Evolutionary conservation across 176 grass and related monocot genomes (phyloP), one percentile per base, ranked within the genome.

Genomic region (Eremochloa ophiuroides): DNA sequence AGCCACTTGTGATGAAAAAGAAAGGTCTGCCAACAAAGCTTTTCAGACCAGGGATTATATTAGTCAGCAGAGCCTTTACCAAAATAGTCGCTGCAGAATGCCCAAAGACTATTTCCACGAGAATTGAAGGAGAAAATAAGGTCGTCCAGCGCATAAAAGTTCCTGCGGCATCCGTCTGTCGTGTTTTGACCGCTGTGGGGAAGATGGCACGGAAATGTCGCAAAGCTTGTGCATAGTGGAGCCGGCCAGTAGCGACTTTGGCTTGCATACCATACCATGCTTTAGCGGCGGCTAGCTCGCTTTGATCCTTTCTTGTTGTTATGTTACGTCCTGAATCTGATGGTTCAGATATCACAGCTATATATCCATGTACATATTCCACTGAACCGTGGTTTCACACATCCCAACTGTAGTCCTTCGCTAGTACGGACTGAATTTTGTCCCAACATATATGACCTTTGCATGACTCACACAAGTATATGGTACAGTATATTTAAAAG

Each of bases 141-240:
- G 41, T 29, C 62, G 41, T 29, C 62, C 62, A 27, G 51, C 4
- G 50, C 69, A 42, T 10, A 84, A 84, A 84, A 75, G 76, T 62
- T 84, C 33, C 31, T 84, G 76, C 76, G 62, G 76, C 75, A 13
- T 43, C 80, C 23, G 29, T 55, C 74, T 34, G 37, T 26, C 34
- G 47, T 85, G 47, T 85, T 75, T 63, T 85, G 82, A 85, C 76
- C 23, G 42, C 69, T 38, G 50, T 47, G 25, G 64, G 63, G 66
- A 77, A 60, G 23, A 34, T 3, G 22, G 8, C 65, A 44, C 26
- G 2, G 65, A 75, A 84, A 60, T 47, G 75, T 84, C 86, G 75
- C 81, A 88, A 84, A 84, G 86, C 71, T 79, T 34, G 20, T 35
- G 17, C 41, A 77, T 87, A 83, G 80, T 88, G 80, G 86, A 72